A percentile compares a stretch with the other conserved stretches of the same genome.
Conservation (phyloP, 306 rosid species). For the Pyrus betulifolia region DNA sequence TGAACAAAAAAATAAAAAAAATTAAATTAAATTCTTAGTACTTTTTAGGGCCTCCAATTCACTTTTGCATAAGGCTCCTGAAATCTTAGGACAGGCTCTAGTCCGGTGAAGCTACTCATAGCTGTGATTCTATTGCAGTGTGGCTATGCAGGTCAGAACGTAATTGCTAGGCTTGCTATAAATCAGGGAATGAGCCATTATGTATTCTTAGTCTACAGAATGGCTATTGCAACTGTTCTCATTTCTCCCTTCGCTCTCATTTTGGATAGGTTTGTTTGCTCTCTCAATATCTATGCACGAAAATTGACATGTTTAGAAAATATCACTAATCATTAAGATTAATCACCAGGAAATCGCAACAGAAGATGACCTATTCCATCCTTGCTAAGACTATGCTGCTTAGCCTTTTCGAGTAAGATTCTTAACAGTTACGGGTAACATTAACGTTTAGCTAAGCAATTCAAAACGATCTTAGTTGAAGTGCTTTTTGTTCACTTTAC, state of each 20-base stretch:
- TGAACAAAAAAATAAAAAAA: no score
- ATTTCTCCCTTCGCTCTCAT: conserved; percentile 28
- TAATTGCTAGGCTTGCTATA: conserved; percentile 22
- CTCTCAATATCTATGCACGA: neutral
- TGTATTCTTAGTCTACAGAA: conserved; percentile 20
- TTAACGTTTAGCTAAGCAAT: neutral
- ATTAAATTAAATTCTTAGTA: no score
- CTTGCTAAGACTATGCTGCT: conserved; percentile 4
- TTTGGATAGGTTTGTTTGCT: conserved; percentile 26
- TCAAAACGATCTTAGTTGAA: neutral
- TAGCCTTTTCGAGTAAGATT: conserved; percentile 28
- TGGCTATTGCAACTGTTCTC: conserved; percentile 21
- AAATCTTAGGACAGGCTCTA: no score
- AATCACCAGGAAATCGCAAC: conserved; percentile 2
- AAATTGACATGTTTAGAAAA: neutral
- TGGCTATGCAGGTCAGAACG: conserved; percentile 23
- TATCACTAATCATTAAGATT: neutral
- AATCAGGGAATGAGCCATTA: conserved; percentile 35
- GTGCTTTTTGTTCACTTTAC: neutral
- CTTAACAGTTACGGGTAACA: no score
- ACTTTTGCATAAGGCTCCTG: no score
- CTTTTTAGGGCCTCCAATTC: no score
- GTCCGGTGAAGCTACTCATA: conserved; percentile 15
- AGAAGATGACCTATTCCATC: conserved; percentile 16
- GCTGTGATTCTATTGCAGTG: conserved; percentile 21